Conservation (phyloP, 2,329 filamentous ascomycete genomes). For the Penicillium thymicola region DNA sequence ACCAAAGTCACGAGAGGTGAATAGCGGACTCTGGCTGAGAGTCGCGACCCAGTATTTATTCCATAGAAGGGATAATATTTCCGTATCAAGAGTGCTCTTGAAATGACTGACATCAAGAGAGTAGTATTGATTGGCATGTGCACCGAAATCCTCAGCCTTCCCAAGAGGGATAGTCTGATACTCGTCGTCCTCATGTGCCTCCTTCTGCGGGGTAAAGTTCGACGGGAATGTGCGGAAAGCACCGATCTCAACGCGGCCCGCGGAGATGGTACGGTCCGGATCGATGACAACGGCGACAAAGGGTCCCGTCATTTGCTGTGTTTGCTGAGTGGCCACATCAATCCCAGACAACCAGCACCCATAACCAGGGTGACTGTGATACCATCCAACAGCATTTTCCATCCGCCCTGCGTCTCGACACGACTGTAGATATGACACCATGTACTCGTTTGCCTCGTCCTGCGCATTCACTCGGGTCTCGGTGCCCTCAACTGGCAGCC, state of each 20-base stretch:
- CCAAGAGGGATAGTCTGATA: conserved; percentile 69
- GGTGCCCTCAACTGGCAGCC: conserved; percentile 94
- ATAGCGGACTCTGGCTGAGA: conserved; percentile 81
- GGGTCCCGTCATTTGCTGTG: conserved; percentile 87
- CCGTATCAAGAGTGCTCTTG: conserved; percentile 86
- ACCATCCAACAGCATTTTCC: conserved; percentile 97
- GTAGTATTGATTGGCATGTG: conserved; percentile 88
- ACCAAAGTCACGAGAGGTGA: conserved; percentile 88
- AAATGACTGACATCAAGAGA: conserved; percentile 87
- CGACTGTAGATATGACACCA: conserved; percentile 77
- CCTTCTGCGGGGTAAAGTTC: conserved; percentile 59
- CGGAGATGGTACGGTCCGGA: conserved; percentile 89
- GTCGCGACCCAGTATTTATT: conserved; percentile 98
- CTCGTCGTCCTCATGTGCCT: conserved; percentile 45
- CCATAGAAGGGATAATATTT: conserved; percentile 85
- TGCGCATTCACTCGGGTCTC: conserved; percentile 97
- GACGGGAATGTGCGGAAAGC: conserved; percentile 90
- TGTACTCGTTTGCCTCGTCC: conserved; percentile 94
- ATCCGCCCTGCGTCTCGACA: conserved; percentile 72
- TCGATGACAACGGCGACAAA: conserved; percentile 96
- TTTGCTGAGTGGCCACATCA: conserved; percentile 82
- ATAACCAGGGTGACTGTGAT: conserved; percentile 95
- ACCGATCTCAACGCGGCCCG: conserved; percentile 94
- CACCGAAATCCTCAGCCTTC: conserved; percentile 94
- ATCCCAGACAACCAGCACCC: conserved; percentile 98